Evolutionary conservation across 352 stramenopile genomes (phyloP), one percentile per base, ranked within the genome.

Genomic region (Plasmopara viticola): DNA sequence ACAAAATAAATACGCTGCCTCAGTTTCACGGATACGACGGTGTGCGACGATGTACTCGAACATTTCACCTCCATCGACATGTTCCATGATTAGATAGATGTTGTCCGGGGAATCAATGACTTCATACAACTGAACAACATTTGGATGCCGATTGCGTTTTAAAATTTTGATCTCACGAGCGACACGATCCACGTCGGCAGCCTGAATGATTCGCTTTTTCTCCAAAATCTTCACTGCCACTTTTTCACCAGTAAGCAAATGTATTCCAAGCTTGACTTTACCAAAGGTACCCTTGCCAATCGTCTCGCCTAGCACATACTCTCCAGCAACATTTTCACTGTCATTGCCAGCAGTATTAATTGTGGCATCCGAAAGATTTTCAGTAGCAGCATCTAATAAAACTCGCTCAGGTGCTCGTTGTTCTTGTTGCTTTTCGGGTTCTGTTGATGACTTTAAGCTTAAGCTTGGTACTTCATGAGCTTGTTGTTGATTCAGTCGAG

Each of bases 31-130:
- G 31, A 97, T 78, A 6, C 82, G 78, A 38, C 93, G 76, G 48
- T 94, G 78, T 6, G 79, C 60, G 25, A 97, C 90, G 52, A 98
- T 98, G 62, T 97, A 96, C 64, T 97, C 86, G 58, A 97, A 98
- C 68, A 98, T 87, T 56, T 98, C 88, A 33, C 84, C 87, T 12
- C 84, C 85, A 52, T 97, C 88, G 17, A 87, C 68, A 66, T 90
- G 84, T 55, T 98, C 92, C 86, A 97, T 97, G 54, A 98, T 94
- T 4, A 98, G 64, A 46, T 95, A 97, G 43, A 97, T 97, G 33
- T 49, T 20, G 15, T 77, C 63, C 14, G 67, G 61, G n/a, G 86
- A 88, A 20, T 90, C 87, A 80, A 64, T 87, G 62, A 64, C 60
- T 39, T 68, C 61, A 14, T 62, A 61, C 42, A 80, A 62, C 50